Evolutionary conservation across 176 grass and related monocot genomes (phyloP), one percentile per base, ranked within the genome.

Genomic region (Juncus inflexus): DNA sequence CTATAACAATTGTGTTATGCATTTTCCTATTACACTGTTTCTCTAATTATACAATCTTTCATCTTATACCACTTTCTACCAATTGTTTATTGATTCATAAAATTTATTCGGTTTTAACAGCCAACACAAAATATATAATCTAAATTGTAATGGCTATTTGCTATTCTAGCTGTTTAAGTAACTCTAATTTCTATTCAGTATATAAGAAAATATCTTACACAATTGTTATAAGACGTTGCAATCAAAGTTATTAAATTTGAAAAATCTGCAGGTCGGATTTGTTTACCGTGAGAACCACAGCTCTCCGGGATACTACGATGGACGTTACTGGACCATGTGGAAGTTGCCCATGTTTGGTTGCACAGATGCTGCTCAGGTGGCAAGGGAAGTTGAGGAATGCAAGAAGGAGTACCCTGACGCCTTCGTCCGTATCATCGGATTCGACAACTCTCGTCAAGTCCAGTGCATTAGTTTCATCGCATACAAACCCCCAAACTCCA

Each of bases 251-350:
- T 28, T 19, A 3, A 7, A 4, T 53, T 37, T 13, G 7, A 49
- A 12, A 12, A 12, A 0, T 15, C 15, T 60, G 2, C 70, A 79
- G 82, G 35, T 60, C 0, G 86, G 90, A 0, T 95, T 90, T 58
- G 60, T 90, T 7, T 95, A 9, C 78, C 80, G 83, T 3, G 80
- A 90, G 50, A 12, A 86, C 83, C 0, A 70, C 60, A 3, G 3
- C 0, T 86, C 86, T 1, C 86, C 86, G 0, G 80, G 90, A 2
- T 95, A 90, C 78, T 90, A 95, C 61, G 86, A 95, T 28, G 86
- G 78, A 14, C 71, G 90, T 5, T 95, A 95, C 83, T 95, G 90
- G 90, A 95, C 90, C 58, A 86, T 95, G 86, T 90, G 86, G 90
- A 95, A 95, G 80, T 72, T 95, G 67, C 86, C 86, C 66, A 90